Evolutionary conservation across 2,329 filamentous ascomycete genomes (phyloP).

Genomic region (Venturia pyrina): DNA sequence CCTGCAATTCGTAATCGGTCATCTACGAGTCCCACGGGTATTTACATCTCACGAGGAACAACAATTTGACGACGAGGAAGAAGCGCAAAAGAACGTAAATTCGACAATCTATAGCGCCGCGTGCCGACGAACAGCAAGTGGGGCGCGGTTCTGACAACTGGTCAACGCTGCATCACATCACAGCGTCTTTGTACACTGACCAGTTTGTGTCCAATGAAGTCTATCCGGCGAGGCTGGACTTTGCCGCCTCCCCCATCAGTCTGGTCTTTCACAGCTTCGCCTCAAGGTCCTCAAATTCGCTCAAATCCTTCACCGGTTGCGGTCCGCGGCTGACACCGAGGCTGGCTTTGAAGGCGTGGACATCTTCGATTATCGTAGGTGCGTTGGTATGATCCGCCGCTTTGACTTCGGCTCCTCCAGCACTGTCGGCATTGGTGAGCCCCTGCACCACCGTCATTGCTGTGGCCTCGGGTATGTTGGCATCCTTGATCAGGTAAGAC

Average conservation of each 20-base stretch:
- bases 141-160: background rate
- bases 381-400: slow-evolving; percentile 22
- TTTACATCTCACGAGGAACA: background rate
- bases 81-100: background rate
- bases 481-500: slow-evolving; percentile 33
- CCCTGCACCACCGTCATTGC: slow-evolving; percentile 38
- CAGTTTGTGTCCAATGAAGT: background rate
- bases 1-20: background rate
- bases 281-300: slow-evolving; percentile 76
- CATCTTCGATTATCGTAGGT: slow-evolving; percentile 54
- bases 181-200: background rate
- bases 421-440: slow-evolving; percentile 32
- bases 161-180: background rate
- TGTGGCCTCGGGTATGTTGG: slow-evolving; percentile 41
- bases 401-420: slow-evolving; percentile 32
- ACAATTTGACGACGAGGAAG: background rate
- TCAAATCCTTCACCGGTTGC: slow-evolving; percentile 62
- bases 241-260: background rate
- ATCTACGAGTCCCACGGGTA: background rate
- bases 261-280: slow-evolving; percentile 57
- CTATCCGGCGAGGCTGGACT: background rate
- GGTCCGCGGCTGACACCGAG: slow-evolving; percentile 65
- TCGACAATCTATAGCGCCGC: background rate
- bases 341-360: slow-evolving; percentile 68
- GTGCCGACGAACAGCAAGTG: background rate